Evolutionary conservation across 192 early-diverging fungal genomes (phyloP).

Genomic region (Linnemannia hyalina): DNA sequence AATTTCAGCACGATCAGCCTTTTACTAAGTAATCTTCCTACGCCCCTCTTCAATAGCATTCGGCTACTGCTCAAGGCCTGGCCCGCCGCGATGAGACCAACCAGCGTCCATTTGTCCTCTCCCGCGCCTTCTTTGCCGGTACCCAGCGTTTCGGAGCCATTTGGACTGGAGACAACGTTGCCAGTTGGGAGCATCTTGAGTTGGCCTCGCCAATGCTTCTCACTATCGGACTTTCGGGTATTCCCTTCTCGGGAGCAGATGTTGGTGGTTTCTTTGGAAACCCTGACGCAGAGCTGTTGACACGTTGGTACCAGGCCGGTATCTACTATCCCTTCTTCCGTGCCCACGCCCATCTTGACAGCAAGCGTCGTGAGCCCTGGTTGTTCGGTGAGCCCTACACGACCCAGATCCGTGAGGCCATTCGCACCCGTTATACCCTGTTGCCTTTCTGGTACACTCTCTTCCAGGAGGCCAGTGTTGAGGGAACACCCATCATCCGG

Average conservation of each 20-base stretch:
- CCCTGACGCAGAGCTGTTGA: slow-evolving; percentile 87
- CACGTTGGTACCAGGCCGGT: slow-evolving; percentile 98
- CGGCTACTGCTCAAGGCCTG: slow-evolving; percentile 88
- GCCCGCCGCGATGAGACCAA: slow-evolving; percentile 65
- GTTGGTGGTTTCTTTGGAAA: slow-evolving; percentile 99
- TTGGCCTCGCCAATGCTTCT: slow-evolving; percentile 91
- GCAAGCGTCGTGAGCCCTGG: slow-evolving; percentile 98
- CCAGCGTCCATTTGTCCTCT: slow-evolving; percentile 92
- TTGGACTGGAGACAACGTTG: slow-evolving; percentile 98
- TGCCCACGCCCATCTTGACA: slow-evolving; percentile 97
- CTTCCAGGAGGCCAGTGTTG: slow-evolving; percentile 81
- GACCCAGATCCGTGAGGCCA: slow-evolving; percentile 79
- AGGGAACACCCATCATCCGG: slow-evolving; percentile 85
- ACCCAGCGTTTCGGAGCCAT: slow-evolving; percentile 95
- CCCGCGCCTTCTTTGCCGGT: slow-evolving; percentile 97
- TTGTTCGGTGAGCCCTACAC: slow-evolving; percentile 91
- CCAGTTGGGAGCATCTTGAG: slow-evolving; percentile 89
- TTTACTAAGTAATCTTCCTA: neutral
- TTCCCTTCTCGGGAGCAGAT: slow-evolving; percentile 94
- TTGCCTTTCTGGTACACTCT: slow-evolving; percentile 95
- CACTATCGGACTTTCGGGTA: slow-evolving; percentile 87
- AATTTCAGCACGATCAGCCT: neutral
- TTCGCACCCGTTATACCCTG: slow-evolving; percentile 87
- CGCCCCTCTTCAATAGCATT: slow-evolving; percentile 67
- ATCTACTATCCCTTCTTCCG: slow-evolving; percentile 98